phyloP scores from a whole-genome alignment of 192 early-diverging fungal species.

The Coemansia pectinata region DNA sequence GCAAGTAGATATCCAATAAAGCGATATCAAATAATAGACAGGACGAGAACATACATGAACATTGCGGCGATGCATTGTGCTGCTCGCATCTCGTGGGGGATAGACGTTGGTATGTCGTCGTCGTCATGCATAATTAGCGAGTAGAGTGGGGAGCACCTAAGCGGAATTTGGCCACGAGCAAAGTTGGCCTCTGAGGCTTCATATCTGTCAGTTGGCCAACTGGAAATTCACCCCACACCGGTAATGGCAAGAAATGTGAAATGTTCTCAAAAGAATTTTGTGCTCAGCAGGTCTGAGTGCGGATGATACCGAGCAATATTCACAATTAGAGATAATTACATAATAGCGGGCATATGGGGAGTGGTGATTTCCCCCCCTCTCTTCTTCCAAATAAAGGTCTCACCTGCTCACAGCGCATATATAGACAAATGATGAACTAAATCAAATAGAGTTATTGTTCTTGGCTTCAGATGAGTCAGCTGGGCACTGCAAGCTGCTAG shows the following conservation, averaged over 20 bases:
- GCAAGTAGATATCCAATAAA: background rate
- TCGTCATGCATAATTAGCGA: conserved; percentile 2
- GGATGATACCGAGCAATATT: conserved; percentile 3
- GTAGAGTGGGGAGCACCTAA: background rate
- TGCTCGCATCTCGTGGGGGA: background rate
- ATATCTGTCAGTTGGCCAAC: background rate
- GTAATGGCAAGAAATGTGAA: background rate
- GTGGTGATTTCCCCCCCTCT: background rate
- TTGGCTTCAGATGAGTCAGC: background rate
- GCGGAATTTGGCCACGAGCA: background rate
- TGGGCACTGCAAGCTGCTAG: conserved; percentile 5
- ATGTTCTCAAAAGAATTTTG: background rate
- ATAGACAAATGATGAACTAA: conserved; percentile 1
- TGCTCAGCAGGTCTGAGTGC: background rate
- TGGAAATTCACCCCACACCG: background rate
- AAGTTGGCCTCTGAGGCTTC: background rate
- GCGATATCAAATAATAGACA: background rate
- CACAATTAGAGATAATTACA: background rate
- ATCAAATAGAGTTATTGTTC: background rate
- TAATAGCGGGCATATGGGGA: background rate
- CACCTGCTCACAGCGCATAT: background rate
- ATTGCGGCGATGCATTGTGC: background rate
- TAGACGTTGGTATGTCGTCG: background rate
- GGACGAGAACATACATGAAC: background rate
- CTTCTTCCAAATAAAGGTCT: background rate